Percentiles rank a stretch among this genome's conserved stretches.
Conservation (phyloP, 345 rosid genomes). For the Camelina laxa region DNA sequence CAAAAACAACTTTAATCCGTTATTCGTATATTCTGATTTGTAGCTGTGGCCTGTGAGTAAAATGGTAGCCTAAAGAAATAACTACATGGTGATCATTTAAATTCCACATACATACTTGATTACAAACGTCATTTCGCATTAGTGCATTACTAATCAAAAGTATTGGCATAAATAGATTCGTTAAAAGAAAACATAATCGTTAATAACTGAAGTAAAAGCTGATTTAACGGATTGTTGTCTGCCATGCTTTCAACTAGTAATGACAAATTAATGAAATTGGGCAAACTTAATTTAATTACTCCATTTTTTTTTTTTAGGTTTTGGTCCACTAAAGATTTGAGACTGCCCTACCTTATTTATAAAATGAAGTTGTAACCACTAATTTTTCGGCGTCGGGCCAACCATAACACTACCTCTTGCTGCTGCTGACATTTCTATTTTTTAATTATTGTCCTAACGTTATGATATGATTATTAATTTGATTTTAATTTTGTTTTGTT, state of each 20-base stretch:
- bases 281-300: constrained; percentile 25
- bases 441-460: constrained; percentile 6
- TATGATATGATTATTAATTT: constrained; percentile 4
- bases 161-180: not conserved
- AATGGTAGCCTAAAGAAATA: not conserved
- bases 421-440: constrained; percentile 24
- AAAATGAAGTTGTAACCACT: constrained; percentile 27
- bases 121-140: not conserved
- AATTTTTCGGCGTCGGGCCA: constrained; percentile 19
- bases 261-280: constrained; percentile 1
- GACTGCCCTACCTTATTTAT: constrained; percentile 24
- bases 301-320: not conserved
- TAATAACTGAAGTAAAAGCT: constrained; percentile 8
- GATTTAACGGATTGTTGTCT: constrained; percentile 39
- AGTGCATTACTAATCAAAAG: not conserved
- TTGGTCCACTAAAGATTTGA: constrained; percentile 34
- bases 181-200: too few relatives aligned
- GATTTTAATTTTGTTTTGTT: not conserved
- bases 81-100: not conserved
- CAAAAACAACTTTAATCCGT: constrained; percentile 4
- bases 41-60: not conserved
- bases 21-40: not conserved
- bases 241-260: constrained; percentile 33
- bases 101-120: not conserved
- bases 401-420: not conserved